A percentile compares a stretch with the other conserved stretches of the same genome.
phyloP scores from a whole-genome alignment of 441 rosid species.

The Manihot esculenta region DNA sequence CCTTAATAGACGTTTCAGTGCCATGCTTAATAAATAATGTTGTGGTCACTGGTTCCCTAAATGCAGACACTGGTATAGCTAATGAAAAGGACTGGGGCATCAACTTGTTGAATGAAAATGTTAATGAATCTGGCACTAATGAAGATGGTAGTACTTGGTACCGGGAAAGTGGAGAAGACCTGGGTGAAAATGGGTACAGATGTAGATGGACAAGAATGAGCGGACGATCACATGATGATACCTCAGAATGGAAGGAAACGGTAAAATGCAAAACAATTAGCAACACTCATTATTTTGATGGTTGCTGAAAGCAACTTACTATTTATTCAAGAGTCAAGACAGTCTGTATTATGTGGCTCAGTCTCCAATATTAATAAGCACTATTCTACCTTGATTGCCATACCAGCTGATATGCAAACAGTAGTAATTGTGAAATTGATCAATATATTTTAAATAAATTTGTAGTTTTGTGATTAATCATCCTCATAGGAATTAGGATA shows the following conservation, averaged over 20 bases:
- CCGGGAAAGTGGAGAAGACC: conserved; percentile 86
- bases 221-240: conserved; percentile 69
- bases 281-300: neutral
- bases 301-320: neutral
- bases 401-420: neutral
- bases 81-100: conserved; percentile 99
- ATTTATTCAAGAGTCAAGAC: neutral
- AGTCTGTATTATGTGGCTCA: neutral
- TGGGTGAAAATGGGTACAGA: conserved; percentile 81
- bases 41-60: conserved; percentile 15
- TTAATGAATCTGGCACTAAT: conserved; percentile 81
- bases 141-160: conserved; percentile 96
- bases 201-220: conserved; percentile 99
- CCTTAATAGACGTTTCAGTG: neutral
- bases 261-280: conserved; percentile 28
- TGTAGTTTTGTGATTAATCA: neutral
- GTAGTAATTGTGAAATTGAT: neutral
- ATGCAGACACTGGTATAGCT: conserved; percentile 94
- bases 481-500: neutral
- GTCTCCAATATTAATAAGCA: neutral
- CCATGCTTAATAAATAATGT: conserved; percentile 16
- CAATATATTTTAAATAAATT: neutral
- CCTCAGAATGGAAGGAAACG: conserved; percentile 96
- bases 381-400: neutral
- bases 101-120: conserved; percentile 70